phyloP scores from a whole-genome alignment of 2,329 filamentous ascomycete species.

The Diaporthe sp. region DNA sequence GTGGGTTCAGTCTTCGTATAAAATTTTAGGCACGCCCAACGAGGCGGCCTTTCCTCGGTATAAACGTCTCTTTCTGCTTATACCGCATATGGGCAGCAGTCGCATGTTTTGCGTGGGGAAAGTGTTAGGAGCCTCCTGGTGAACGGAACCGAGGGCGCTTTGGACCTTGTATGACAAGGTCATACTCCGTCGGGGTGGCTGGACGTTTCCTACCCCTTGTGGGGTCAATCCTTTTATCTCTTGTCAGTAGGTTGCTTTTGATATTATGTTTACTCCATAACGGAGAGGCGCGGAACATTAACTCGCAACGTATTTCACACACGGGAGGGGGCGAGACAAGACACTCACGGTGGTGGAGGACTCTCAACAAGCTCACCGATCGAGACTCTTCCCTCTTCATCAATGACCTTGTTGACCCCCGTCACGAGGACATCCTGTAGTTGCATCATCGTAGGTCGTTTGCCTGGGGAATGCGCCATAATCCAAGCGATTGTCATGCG shows the following conservation, averaged over 20 bases:
- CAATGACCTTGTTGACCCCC: not conserved
- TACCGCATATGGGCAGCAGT: too few relatives aligned
- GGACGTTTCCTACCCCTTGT: not conserved
- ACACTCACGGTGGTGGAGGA: not conserved
- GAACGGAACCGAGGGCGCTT: too few relatives aligned
- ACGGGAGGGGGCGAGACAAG: not conserved
- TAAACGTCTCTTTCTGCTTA: too few relatives aligned
- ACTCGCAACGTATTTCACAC: not conserved
- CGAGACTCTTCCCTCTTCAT: not conserved
- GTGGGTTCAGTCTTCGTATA: too few relatives aligned
- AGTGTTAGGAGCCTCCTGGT: too few relatives aligned
- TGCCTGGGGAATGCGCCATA: not conserved
- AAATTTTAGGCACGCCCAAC: too few relatives aligned
- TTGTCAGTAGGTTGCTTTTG: not conserved
- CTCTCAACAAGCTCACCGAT: not conserved
- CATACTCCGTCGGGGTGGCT: too few relatives aligned
- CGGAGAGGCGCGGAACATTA: too few relatives aligned
- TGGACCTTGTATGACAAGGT: too few relatives aligned
- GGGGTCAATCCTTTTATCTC: not conserved
- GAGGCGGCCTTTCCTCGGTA: too few relatives aligned
- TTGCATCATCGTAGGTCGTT: not conserved
- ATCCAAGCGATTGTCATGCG: not conserved
- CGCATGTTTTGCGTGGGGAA: too few relatives aligned
- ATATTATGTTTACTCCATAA: not conserved
- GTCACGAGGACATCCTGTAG: not conserved